Evolutionary conservation across 78 protist genomes (phyloP), one percentile per base, ranked within the genome.

Genomic region (Anaeramoeba flamelloides): DNA sequence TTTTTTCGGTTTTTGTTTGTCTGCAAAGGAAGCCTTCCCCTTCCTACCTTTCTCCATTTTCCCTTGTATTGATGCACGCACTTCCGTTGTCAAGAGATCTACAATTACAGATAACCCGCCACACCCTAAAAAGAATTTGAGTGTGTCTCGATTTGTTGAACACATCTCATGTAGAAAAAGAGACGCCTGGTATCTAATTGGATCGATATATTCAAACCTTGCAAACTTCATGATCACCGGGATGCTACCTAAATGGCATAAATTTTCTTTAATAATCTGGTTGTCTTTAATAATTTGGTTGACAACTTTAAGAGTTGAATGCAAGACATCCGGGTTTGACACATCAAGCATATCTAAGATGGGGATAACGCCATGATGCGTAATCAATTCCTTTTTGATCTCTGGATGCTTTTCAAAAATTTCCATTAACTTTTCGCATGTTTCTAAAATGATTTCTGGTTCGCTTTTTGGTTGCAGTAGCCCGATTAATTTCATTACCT

Each of bases 71-170:
- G n/a, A n/a, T n/a, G n/a, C n/a, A n/a, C n/a, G n/a, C n/a, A n/a
- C n/a, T n/a, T 74, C 78, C 69, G 80, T 78, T 33, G 76, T 74
- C 4, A 91, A 53, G 80, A 90, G 79, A 38, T 81, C 87, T 26
- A 89, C 91, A 1, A 91, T 77, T 26, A 89, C 85, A 0, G 94
- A 92, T 65, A 90, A 36, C 75, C 94, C 94, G 8, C 87, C 81
- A 76, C 91, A 90, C 0, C 94, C 90, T 32, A 91, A 86, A 77
- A 91, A 89, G 92, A 91, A 90, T 78, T 90, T 88, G 3, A 85
- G 69, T 3, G 93, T 85, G 1, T 87, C 69, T 1, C 89, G 82
- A n/a, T n/a, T n/a, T 30, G 86, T 74, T 64, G 32, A 26, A 81
- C 88, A 81, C 87, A 91, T 85, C 74, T 85, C 79, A 38, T 79